Percentiles rank a stretch among this genome's conserved stretches.
Conservation (phyloP, 768 basidiomycete genomes). For the Suillus subaureus region DNA sequence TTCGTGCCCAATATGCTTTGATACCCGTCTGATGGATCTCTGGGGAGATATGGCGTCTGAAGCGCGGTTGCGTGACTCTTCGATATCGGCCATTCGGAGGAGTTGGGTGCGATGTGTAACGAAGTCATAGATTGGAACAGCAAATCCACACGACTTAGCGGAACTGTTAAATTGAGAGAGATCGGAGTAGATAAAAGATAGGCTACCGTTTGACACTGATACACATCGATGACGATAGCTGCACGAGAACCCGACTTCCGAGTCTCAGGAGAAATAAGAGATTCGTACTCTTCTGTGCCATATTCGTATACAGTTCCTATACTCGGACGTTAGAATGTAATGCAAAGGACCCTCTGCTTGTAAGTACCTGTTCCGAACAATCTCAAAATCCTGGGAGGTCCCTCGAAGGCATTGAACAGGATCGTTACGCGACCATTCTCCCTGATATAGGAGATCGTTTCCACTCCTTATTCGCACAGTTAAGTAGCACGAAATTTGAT, state of each 20-base stretch:
- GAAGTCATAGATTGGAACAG: slow-evolving; percentile 64
- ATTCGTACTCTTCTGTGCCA: slow-evolving; percentile 61
- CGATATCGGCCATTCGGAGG: slow-evolving; percentile 41
- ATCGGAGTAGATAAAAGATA: neutral
- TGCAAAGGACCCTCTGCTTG: neutral
- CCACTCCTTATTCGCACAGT: slow-evolving; percentile 42
- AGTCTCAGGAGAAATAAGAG: slow-evolving; percentile 47
- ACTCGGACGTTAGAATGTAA: slow-evolving; percentile 1
- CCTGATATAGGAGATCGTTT: slow-evolving; percentile 61
- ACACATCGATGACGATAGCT: slow-evolving; percentile 60
- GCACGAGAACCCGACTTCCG: slow-evolving; percentile 63
- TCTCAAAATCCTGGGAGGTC: slow-evolving; percentile 58
- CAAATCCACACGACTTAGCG: slow-evolving; percentile 63
- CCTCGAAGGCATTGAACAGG: slow-evolving; percentile 63
- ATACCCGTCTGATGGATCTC: slow-evolving; percentile 37
- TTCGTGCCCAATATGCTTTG: slow-evolving; percentile 51
- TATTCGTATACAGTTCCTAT: slow-evolving; percentile 64
- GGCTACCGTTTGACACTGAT: slow-evolving; percentile 52
- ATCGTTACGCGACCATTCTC: slow-evolving; percentile 69
- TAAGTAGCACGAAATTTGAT: neutral
- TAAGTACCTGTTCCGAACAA: slow-evolving; percentile 57
- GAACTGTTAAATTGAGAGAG: neutral
- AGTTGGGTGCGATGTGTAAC: slow-evolving; percentile 56
- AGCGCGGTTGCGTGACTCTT: slow-evolving; percentile 43
- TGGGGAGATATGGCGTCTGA: no score